These are phyloP conservation scores for Mycena floridula DNA, from an alignment of 768 basidiomycete genomes.

Conservation along the genomic window DNA sequence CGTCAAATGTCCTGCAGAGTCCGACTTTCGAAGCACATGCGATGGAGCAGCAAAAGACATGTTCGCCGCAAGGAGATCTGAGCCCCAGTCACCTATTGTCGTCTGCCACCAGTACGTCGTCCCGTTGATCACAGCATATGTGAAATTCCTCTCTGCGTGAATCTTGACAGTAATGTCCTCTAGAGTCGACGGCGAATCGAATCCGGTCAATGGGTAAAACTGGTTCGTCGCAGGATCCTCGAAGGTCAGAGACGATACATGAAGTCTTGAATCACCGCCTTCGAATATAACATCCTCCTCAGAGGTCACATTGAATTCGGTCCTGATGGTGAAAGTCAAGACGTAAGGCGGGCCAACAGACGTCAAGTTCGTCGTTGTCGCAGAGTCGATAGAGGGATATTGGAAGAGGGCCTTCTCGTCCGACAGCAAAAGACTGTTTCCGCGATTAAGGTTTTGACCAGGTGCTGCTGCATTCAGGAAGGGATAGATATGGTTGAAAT, in stretches of 20 bases:
- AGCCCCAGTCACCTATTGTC: slow-evolving; percentile 33
- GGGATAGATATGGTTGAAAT: slow-evolving; percentile 30
- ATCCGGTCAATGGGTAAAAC: slow-evolving; percentile 27
- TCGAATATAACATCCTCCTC: slow-evolving; percentile 21
- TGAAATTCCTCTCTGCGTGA: slow-evolving; percentile 28
- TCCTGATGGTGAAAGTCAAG: slow-evolving; percentile 31
- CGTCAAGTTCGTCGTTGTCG: slow-evolving; percentile 21
- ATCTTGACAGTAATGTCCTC: slow-evolving; percentile 25
- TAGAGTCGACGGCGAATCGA: too few relatives aligned
- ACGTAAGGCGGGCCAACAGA: slow-evolving; percentile 40
- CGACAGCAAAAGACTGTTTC: slow-evolving; percentile 22
- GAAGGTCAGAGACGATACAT: slow-evolving; percentile 30
- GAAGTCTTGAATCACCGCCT: slow-evolving; percentile 29
- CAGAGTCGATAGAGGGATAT: slow-evolving; percentile 13
- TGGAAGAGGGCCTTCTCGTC: slow-evolving; percentile 22
- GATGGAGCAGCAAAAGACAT: slow-evolving; percentile 41
- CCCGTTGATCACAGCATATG: slow-evolving; percentile 25
- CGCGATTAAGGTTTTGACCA: slow-evolving; percentile 37
- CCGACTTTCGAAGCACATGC: slow-evolving; percentile 24
- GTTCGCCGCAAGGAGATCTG: slow-evolving; percentile 29
- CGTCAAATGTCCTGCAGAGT: slow-evolving; percentile 27
- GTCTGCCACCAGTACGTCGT: slow-evolving; percentile 26
- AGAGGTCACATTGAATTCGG: slow-evolving; percentile 23
- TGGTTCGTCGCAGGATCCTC: slow-evolving; percentile 25
- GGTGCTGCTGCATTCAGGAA: slow-evolving; percentile 31